Conservation (phyloP, 768 basidiomycete species). For the Leccinum sublutescens region DNA sequence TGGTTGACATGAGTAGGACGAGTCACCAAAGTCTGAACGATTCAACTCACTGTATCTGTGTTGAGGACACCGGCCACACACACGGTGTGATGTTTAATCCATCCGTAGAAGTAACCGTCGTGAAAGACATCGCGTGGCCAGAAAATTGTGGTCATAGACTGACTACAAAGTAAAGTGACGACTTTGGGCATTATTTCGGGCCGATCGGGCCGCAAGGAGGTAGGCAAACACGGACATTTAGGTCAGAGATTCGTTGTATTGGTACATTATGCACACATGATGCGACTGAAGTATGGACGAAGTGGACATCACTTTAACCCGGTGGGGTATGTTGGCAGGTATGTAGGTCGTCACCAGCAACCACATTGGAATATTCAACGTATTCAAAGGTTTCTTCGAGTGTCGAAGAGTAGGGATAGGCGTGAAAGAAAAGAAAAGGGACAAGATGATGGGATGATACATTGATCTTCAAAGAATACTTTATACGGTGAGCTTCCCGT, state of each 20-base stretch:
- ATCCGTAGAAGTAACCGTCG: conserved; percentile 60
- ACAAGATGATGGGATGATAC: background rate
- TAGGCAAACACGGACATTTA: background rate
- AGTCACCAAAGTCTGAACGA: background rate
- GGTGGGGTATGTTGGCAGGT: background rate
- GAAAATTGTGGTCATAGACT: conserved; percentile 43
- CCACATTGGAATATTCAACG: background rate
- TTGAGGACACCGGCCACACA: conserved; percentile 54
- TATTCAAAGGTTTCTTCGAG: background rate
- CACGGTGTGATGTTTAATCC: conserved; percentile 42
- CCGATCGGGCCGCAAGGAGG: conserved; percentile 18
- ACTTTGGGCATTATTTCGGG: background rate
- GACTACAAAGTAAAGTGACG: background rate
- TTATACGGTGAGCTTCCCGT: conserved; percentile 18
- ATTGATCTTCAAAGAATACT: background rate
- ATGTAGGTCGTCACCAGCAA: background rate
- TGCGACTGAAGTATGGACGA: background rate
- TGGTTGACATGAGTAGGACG: conserved; percentile 6
- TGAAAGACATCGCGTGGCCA: conserved; percentile 53
- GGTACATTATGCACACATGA: background rate
- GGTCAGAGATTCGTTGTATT: background rate
- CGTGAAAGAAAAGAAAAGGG: background rate
- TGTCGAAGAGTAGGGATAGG: background rate
- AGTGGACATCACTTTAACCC: background rate
- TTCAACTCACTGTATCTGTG: conserved; percentile 31